Evolutionary conservation across 805 yeast genomes (phyloP), one percentile per base, ranked within the genome.

Genomic region (Cyberlindnera xishuangbannaensis): DNA sequence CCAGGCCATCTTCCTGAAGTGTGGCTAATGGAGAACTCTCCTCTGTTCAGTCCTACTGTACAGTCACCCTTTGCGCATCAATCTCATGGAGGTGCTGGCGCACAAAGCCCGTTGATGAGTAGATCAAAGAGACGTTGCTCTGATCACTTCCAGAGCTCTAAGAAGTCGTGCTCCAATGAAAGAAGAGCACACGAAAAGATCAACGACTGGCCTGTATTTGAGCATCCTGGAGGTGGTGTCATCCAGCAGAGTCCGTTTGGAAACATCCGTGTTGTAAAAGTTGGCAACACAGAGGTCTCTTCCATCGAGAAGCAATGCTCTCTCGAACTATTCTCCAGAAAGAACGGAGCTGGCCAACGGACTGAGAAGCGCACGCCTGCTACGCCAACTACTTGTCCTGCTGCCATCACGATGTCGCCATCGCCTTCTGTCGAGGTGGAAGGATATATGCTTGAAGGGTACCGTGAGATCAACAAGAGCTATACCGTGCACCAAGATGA

Each of bases 41-140:
- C 39, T 15, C 23, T 42, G 18, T 42, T 39, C 34, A 35, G 41
- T 10, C 45, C 45, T 5, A 32, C 44, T 7, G 30, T 38, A 4
- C 31, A 31, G n/a, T 30, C 43, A 5, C 31, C 38, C 9, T 33
- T 17, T n/a, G n/a, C n/a, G n/a, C n/a, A n/a, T n/a, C n/a, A n/a
- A n/a, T n/a, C n/a, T n/a, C n/a, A n/a, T n/a, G n/a, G n/a, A n/a
- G n/a, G n/a, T n/a, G n/a, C n/a, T n/a, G n/a, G n/a, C n/a, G 15
- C 35, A 33, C 35, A 33, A 24, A 37, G 41, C 15, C 41, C 41
- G 15, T 23, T 37, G 25, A 23, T 24, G 24, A 35, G 33, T 28
- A 29, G 43, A 7, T 25, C 40, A 4, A 65, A 65, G 36, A 60
- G 71, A 45, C 46, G 64, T 33, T 48, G 51, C 19, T 64, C 69